Percentiles rank a stretch among this genome's conserved stretches.
These are phyloP conservation scores for Aphanomyces cochlioides DNA, from an alignment of 352 stramenopile genomes.

Conservation along the genomic window DNA sequence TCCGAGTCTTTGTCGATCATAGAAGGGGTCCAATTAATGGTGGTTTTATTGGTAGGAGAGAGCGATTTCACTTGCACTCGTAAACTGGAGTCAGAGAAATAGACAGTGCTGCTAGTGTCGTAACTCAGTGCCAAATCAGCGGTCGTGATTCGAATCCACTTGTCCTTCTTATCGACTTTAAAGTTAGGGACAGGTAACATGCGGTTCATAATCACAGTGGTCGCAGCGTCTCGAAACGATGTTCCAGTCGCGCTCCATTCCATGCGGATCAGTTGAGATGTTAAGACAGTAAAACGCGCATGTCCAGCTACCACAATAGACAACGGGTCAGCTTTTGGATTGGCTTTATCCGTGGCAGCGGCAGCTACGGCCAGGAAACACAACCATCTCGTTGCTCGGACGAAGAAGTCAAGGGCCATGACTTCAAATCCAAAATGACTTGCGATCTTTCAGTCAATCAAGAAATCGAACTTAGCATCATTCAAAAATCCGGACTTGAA, in stretches of 20 bases:
- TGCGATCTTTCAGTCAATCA: neutral
- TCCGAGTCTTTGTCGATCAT: slow-evolving; percentile 32
- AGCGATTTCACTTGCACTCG: slow-evolving; percentile 29
- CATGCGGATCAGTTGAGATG: slow-evolving; percentile 38
- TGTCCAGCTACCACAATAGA: slow-evolving; percentile 32
- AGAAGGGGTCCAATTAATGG: slow-evolving; percentile 31
- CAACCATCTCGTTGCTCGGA: neutral
- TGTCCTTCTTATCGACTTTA: slow-evolving; percentile 19
- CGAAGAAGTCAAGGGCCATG: neutral
- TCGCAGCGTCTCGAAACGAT: slow-evolving; percentile 33
- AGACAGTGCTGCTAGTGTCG: slow-evolving; percentile 29
- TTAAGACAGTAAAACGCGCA: slow-evolving; percentile 43
- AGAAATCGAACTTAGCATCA: too few relatives aligned
- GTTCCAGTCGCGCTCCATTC: slow-evolving; percentile 31
- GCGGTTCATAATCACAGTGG: slow-evolving; percentile 34
- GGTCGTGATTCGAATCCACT: slow-evolving; percentile 33
- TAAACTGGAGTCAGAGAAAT: slow-evolving; percentile 37
- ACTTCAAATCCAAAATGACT: neutral
- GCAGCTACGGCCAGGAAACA: neutral
- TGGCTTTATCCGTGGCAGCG: neutral
- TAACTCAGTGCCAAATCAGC: slow-evolving; percentile 31
- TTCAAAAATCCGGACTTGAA: too few relatives aligned
- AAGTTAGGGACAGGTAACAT: slow-evolving; percentile 32
- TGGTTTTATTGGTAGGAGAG: neutral
- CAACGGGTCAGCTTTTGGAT: slow-evolving; percentile 21